These are phyloP conservation scores for Pichia sp. DNA, from an alignment of 1,139 yeast genomes.

Conservation along the genomic window DNA sequence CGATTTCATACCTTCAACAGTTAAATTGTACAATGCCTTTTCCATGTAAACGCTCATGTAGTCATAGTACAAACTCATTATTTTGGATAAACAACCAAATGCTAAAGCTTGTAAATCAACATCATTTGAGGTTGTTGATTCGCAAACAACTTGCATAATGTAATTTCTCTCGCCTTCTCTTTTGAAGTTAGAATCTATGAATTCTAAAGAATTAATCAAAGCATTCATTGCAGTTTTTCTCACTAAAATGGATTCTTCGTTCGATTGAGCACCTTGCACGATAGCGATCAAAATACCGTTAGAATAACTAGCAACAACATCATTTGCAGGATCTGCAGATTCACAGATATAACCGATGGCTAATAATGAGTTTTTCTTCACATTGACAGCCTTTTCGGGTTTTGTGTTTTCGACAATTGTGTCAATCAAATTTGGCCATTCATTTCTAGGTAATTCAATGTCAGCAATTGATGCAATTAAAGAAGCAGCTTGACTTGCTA, in stretches of 20 bases:
- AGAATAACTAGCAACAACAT: slow-evolving; percentile 73
- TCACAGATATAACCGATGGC: slow-evolving; percentile 96
- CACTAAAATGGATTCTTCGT: slow-evolving; percentile 67
- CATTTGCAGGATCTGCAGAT: slow-evolving; percentile 79
- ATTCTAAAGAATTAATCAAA: slow-evolving; percentile 82
- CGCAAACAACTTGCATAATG: slow-evolving; percentile 98
- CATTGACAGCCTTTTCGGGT: slow-evolving; percentile 63
- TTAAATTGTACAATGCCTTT: slow-evolving; percentile 84
- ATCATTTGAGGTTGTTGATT: slow-evolving; percentile 88
- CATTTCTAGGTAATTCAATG: slow-evolving; percentile 78
- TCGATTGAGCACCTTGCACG: slow-evolving; percentile 88
- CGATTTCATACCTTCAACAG: slow-evolving; percentile 89
- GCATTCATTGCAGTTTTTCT: slow-evolving; percentile 90
- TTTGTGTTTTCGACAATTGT: slow-evolving; percentile 80
- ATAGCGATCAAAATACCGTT: slow-evolving; percentile 92
- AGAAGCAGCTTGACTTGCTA: slow-evolving; percentile 87
- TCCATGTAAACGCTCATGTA: slow-evolving; percentile 96
- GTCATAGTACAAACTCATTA: slow-evolving; percentile 82
- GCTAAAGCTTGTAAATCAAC: slow-evolving; percentile 86
- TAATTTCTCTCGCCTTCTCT: slow-evolving; percentile 93
- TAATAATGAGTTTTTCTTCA: slow-evolving; percentile 79
- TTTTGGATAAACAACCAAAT: slow-evolving; percentile 89
- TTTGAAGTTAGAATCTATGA: slow-evolving; percentile 80
- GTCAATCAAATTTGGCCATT: slow-evolving; percentile 84
- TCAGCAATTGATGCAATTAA: slow-evolving; percentile 94